Evolutionary conservation across 2,329 filamentous ascomycete genomes (phyloP).

Genomic region (Cladosporium sp.): DNA sequence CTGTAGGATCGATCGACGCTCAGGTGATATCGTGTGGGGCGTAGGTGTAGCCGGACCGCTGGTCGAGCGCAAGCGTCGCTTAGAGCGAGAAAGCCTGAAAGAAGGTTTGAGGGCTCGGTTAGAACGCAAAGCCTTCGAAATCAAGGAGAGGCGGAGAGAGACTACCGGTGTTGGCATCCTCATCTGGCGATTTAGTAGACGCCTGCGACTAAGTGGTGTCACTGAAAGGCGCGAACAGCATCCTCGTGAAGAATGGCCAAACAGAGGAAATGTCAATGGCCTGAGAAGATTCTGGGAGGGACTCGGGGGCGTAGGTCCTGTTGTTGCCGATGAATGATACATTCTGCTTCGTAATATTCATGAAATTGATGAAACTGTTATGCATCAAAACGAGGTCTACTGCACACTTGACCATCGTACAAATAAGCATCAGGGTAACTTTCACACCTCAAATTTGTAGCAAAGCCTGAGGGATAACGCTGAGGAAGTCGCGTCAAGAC

Average conservation of each 20-base stretch:
- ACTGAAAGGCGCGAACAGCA: background rate
- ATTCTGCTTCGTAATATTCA: too few species aligned
- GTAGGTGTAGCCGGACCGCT: conserved; percentile 51
- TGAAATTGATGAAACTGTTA: too few species aligned
- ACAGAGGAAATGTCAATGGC: conserved; percentile 38
- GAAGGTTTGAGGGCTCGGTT: conserved; percentile 61
- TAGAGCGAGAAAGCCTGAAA: conserved; percentile 63
- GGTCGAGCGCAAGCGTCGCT: conserved; percentile 55
- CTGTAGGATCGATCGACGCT: conserved; percentile 30
- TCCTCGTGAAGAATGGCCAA: conserved; percentile 14
- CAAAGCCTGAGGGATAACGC: too few species aligned
- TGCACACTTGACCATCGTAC: too few species aligned
- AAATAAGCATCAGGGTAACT: too few species aligned
- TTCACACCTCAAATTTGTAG: too few species aligned
- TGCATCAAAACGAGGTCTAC: too few species aligned
- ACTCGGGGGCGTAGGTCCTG: conserved; percentile 27
- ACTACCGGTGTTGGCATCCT: conserved; percentile 37
- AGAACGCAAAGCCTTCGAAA: conserved; percentile 35
- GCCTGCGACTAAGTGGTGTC: conserved; percentile 36
- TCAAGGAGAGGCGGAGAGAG: conserved; percentile 30
- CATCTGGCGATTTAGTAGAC: conserved; percentile 34
- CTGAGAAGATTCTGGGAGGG: conserved; percentile 62
- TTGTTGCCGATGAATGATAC: background rate
- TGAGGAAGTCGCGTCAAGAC: background rate
- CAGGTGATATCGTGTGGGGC: conserved; percentile 31